A percentile compares a stretch with the other conserved stretches of the same genome.
Conservation (phyloP, 2,329 filamentous ascomycete species). For the Madurella mycetomatis region DNA sequence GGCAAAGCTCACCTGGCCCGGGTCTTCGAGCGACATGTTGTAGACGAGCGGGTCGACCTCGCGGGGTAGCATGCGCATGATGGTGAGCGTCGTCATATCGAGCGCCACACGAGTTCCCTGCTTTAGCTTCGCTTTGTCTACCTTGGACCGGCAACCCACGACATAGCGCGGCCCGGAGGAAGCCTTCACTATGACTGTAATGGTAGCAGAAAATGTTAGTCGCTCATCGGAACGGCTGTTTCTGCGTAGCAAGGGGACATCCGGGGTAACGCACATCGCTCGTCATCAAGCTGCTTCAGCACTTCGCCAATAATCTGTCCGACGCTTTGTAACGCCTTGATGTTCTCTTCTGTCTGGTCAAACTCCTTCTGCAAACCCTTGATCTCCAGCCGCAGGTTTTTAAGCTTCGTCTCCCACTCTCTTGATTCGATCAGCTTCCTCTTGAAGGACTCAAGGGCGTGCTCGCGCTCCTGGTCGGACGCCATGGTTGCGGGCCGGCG, state of each 20-base stretch:
- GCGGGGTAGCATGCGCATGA: slow-evolving; percentile 98
- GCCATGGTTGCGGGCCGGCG: slow-evolving; percentile 37
- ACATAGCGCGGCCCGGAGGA: slow-evolving; percentile 97
- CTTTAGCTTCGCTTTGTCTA: slow-evolving; percentile 95
- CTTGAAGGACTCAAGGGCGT: slow-evolving; percentile 74
- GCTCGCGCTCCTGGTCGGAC: slow-evolving; percentile 56
- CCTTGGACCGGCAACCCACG: slow-evolving; percentile 95
- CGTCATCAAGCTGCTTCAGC: slow-evolving; percentile 96
- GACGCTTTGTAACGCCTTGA: slow-evolving; percentile 98
- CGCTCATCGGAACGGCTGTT: too few relatives aligned
- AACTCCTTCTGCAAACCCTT: slow-evolving; percentile 94
- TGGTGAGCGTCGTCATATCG: slow-evolving; percentile 98
- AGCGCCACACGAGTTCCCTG: slow-evolving; percentile 96
- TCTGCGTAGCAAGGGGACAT: background rate
- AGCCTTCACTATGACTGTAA: slow-evolving; percentile 90
- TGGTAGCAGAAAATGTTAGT: slow-evolving; percentile 20
- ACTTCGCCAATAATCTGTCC: slow-evolving; percentile 99
- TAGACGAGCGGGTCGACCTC: slow-evolving; percentile 98
- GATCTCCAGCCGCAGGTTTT: slow-evolving; percentile 88
- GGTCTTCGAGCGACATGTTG: slow-evolving; percentile 99
- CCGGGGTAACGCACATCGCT: slow-evolving; percentile 70
- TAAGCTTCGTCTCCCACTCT: slow-evolving; percentile 98
- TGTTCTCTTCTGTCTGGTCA: slow-evolving; percentile 97
- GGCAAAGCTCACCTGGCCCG: slow-evolving; percentile 94
- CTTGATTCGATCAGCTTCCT: slow-evolving; percentile 84